Base-by-base conservation (phyloP, 1,139 yeast genomes). In the Geotrichum histeridarum region DNA sequence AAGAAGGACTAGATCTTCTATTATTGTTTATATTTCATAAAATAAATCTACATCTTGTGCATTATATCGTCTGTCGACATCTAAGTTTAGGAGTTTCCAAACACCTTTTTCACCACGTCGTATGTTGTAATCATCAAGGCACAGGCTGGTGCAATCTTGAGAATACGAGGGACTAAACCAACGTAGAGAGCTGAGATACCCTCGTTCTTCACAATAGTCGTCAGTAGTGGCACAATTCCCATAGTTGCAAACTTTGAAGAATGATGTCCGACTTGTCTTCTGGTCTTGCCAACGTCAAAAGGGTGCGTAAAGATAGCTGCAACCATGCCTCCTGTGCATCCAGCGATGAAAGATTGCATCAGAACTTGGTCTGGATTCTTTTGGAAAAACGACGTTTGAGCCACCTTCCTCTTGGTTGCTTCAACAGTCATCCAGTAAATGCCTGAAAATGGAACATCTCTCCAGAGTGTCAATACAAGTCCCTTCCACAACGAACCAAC, bases 101-200 rank as follows among this genome's bases (percentile, higher is more conserved):
- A 67, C 80, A 85, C 72, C 63, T 79, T 80, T 70, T 93, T 93
- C 35, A 95, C 88, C 51, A 90, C 75, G 68, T 93, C 99, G 68
- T 93, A 93, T 42, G 95, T 85, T 2, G 97, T 88, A 50, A 93
- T 91, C 99, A 93, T 93, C 38, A 93, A 91, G 1, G 99, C 99
- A 77, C 99, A 93, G 12, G 97, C 85, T 3, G 99, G 98, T 0
- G 97, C 96, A 42, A 93, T 86, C 66, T 91, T 93, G 69, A 91
- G 73, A 11, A 93, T 80, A 60, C 99, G 77, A 0, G 98, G 98
- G 1, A 81, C 76, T 45, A 90, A 73, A 0, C 99, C 99, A 42
- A 88, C 86, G 67, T 84, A 91, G 18, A 93, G 73, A 0, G 97
- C 94, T 4, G 76, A 65, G n/a, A 80, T 48, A 0, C 99, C 99